A percentile compares a stretch with the other conserved stretches of the same genome.
These are phyloP conservation scores for Tylopilus balloui DNA, from an alignment of 768 basidiomycete species.

Conservation along the genomic window DNA sequence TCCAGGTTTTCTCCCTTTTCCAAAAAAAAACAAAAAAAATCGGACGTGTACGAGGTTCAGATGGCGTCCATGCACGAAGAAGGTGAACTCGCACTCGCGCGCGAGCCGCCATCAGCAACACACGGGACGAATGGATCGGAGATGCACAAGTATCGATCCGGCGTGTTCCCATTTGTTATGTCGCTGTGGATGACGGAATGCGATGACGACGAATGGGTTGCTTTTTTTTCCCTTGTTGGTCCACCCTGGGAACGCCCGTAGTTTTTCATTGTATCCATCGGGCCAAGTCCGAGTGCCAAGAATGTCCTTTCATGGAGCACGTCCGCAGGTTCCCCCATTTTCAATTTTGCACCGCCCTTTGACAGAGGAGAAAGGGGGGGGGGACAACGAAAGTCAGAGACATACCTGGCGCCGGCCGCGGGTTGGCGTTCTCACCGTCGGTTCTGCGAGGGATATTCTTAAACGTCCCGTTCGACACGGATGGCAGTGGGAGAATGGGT, in stretches of 20 bases:
- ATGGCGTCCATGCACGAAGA: too few species aligned
- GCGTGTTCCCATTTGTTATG: conserved; percentile 2
- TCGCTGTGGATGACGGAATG: conserved; percentile 16
- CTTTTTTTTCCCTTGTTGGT: background rate
- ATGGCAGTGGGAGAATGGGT: conserved; percentile 4
- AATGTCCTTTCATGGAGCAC: background rate
- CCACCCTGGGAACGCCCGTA: conserved; percentile 13
- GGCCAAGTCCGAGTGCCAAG: background rate
- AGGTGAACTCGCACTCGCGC: too few species aligned
- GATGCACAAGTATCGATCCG: conserved; percentile 14
- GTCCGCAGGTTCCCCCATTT: background rate
- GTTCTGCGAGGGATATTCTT: conserved; percentile 15
- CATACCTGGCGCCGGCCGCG: background rate
- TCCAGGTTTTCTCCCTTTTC: too few species aligned
- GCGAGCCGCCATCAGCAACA: too few species aligned
- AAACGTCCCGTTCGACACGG: conserved; percentile 22
- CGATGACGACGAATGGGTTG: conserved; percentile 11
- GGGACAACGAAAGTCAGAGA: conserved; percentile 4
- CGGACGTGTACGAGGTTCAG: too few species aligned
- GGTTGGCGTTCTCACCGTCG: conserved; percentile 14
- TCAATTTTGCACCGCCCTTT: background rate
- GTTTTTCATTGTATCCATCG: conserved; percentile 1
- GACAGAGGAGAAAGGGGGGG: background rate
- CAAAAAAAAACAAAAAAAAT: too few species aligned
- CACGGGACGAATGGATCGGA: too few species aligned